Evolutionary conservation across 495 filamentous ascomycete species (phyloP).

Genomic region (Jackrogersella minutella): DNA sequence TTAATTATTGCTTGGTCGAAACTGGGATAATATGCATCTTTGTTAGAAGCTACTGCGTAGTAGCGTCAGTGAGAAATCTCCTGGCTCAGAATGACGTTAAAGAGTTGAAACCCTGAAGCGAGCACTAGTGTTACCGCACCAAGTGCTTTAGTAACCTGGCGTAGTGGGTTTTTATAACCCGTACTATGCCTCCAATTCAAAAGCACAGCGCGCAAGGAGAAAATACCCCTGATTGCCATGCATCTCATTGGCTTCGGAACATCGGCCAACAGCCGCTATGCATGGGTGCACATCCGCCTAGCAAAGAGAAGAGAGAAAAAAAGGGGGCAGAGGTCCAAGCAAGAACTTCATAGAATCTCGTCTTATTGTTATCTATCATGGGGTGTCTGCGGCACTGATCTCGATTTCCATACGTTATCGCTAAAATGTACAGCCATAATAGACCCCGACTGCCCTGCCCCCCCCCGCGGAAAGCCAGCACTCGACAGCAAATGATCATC

Average conservation of each 20-base stretch:
- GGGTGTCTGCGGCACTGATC: neutral
- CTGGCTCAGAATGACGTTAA: too few relatives aligned
- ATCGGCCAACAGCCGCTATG: neutral
- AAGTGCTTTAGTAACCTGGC: constrained; percentile 7
- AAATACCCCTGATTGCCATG: neutral
- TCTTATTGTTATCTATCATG: neutral
- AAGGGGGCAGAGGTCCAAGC: neutral
- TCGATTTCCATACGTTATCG: neutral
- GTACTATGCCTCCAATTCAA: constrained; percentile 4
- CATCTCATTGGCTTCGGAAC: constrained; percentile 8
- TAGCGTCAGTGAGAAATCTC: too few relatives aligned
- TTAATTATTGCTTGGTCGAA: too few relatives aligned
- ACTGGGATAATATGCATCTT: too few relatives aligned
- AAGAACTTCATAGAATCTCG: neutral
- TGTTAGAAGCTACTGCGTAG: too few relatives aligned
- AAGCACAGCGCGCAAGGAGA: neutral
- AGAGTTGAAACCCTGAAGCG: constrained; percentile 4
- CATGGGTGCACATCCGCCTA: neutral
- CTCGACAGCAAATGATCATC: neutral
- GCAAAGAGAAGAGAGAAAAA: neutral
- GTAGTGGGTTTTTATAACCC: constrained; percentile 7
- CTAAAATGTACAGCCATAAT: too few relatives aligned
- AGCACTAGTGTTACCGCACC: constrained; percentile 21
- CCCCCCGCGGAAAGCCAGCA: neutral
- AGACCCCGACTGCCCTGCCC: too few relatives aligned